These are phyloP conservation scores for Dendrothele bispora DNA, from an alignment of 768 basidiomycete species.

Conservation along the genomic window DNA sequence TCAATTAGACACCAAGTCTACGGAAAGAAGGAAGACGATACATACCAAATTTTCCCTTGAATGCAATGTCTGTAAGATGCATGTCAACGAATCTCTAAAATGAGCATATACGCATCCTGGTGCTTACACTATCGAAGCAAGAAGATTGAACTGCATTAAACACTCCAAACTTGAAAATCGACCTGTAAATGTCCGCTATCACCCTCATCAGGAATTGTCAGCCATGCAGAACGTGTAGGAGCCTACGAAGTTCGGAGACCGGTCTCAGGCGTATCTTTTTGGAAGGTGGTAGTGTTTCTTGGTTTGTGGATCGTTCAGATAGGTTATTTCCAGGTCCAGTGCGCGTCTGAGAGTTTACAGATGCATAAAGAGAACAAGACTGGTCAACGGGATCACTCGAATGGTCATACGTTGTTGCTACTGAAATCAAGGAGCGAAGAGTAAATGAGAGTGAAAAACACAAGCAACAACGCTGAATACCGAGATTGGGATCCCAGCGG, in stretches of 20 bases:
- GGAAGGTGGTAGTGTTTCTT: slow-evolving; percentile 36
- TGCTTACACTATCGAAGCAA: slow-evolving; percentile 72
- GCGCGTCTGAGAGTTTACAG: too few species aligned
- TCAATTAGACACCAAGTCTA: slow-evolving; percentile 9
- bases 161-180: slow-evolving; percentile 82
- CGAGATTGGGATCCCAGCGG: too few species aligned
- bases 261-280: slow-evolving; percentile 59
- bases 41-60: slow-evolving; percentile 67
- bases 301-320: too few species aligned
- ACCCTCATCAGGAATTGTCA: too few species aligned
- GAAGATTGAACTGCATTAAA: slow-evolving; percentile 92
- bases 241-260: slow-evolving; percentile 71
- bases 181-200: slow-evolving; percentile 82
- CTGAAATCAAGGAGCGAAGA: too few species aligned
- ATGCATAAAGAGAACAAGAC: too few species aligned
- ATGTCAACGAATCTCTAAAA: not conserved
- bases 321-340: too few species aligned
- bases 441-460: too few species aligned
- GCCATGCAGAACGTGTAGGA: too few species aligned
- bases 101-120: not conserved
- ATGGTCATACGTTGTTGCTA: too few species aligned
- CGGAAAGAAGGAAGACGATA: slow-evolving; percentile 1
- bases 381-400: too few species aligned
- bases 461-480: too few species aligned
- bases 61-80: slow-evolving; percentile 47